phyloP scores from a whole-genome alignment of 306 rosid species.

The Rosa persica region DNA sequence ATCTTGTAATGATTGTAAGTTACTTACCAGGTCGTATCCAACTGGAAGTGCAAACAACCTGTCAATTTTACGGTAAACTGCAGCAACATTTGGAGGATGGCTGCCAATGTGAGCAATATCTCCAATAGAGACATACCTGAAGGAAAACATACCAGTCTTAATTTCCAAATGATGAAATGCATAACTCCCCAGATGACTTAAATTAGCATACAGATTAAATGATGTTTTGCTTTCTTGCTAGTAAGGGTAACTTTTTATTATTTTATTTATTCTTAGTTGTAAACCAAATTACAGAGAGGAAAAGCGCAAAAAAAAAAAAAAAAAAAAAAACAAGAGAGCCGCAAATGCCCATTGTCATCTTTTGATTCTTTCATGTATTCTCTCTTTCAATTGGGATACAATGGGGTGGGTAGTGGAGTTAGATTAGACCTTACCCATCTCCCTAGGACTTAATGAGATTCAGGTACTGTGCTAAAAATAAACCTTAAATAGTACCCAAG shows the following conservation, averaged over 20 bases:
- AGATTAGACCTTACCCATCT: not conserved
- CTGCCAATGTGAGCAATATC: constrained; percentile 79
- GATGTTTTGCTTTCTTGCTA: not conserved
- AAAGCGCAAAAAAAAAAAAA: no score
- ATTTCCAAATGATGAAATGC: constrained; percentile 9
- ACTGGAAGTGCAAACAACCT: constrained; percentile 64
- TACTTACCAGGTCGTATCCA: constrained; percentile 93
- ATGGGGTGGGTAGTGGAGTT: not conserved
- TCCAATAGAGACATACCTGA: no score
- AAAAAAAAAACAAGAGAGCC: not conserved
- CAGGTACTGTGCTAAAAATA: not conserved
- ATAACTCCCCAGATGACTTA: not conserved
- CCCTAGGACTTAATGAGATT: not conserved
- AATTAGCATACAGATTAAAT: not conserved
- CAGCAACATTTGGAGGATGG: constrained; percentile 96
- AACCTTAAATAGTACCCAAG: not conserved
- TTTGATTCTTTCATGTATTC: not conserved
- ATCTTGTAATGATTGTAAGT: not conserved
- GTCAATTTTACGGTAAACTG: constrained; percentile 74
- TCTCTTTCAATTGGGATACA: not conserved
- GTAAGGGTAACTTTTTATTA: not conserved
- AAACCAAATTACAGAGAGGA: not conserved
- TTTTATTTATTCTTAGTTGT: not conserved
- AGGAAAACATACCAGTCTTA: not conserved
- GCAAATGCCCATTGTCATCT: not conserved